Percentiles rank a stretch among this genome's conserved stretches.
phyloP scores from a whole-genome alignment of 106 monocot genomes.

The Dendrobium huoshanense region DNA sequence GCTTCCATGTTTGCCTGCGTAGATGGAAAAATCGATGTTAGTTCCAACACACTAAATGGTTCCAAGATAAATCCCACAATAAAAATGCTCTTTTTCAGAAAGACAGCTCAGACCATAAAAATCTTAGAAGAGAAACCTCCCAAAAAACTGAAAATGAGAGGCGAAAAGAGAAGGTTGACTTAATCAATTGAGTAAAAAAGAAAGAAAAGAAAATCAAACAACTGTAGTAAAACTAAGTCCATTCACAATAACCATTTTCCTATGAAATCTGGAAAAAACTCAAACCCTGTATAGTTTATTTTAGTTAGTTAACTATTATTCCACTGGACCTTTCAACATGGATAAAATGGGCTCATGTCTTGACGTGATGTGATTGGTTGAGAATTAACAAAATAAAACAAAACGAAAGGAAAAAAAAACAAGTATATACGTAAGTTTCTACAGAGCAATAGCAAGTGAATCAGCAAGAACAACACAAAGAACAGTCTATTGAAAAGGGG shows the following conservation, averaged over 20 bases:
- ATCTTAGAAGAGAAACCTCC: background rate
- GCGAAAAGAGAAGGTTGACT: background rate
- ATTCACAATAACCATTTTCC: background rate
- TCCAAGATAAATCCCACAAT: background rate
- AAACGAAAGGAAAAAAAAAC: background rate
- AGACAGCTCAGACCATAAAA: background rate
- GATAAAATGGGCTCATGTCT: background rate
- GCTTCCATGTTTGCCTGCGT: conserved; percentile 75
- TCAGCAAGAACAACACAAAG: background rate
- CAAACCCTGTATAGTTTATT: background rate
- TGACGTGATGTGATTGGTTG: background rate
- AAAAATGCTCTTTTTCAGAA: too few relatives aligned
- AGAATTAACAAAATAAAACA: background rate
- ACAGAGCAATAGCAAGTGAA: background rate
- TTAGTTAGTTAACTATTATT: background rate
- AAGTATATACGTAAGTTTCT: background rate
- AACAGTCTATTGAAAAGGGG: background rate
- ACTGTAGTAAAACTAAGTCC: background rate
- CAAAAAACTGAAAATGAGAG: background rate
- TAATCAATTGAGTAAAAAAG: background rate
- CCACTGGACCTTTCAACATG: background rate
- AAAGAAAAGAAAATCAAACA: background rate
- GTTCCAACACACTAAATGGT: background rate
- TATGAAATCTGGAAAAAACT: background rate
- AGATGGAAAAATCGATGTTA: conserved; percentile 7